Percentiles rank a stretch among this genome's conserved stretches.
Evolutionary conservation across 1,139 yeast genomes (phyloP).

Genomic region (Saccharomyces hybrid): DNA sequence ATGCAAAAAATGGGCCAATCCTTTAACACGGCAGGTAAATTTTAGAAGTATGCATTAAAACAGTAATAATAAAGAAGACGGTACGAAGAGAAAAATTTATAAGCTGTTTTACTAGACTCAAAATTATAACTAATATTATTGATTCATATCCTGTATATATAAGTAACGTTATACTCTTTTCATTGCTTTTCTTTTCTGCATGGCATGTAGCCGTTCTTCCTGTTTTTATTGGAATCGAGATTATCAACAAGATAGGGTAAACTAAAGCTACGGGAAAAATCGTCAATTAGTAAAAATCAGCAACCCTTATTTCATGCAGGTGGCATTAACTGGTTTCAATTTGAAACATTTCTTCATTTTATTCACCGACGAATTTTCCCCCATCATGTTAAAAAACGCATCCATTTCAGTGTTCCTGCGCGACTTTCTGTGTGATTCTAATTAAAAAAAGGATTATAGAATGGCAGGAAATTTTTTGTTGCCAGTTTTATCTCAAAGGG

Average conservation of each 20-base stretch:
- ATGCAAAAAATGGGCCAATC: constrained; percentile 67
- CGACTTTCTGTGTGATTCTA: background rate
- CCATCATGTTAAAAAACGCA: background rate
- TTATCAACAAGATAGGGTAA: background rate
- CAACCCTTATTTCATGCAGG: background rate
- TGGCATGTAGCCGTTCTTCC: background rate
- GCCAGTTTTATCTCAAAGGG: constrained; percentile 1
- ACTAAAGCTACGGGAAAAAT: background rate
- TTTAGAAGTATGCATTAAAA: constrained; percentile 10
- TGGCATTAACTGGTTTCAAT: background rate
- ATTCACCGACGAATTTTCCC: background rate
- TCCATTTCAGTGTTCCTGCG: background rate
- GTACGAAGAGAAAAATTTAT: background rate
- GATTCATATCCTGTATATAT: background rate
- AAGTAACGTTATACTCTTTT: background rate
- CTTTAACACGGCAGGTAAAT: constrained; percentile 33
- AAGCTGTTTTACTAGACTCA: constrained; percentile 1
- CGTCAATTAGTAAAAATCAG: background rate
- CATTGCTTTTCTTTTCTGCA: background rate
- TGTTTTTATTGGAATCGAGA: background rate
- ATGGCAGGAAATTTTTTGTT: constrained; percentile 4
- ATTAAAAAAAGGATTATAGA: background rate
- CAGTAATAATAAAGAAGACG: background rate
- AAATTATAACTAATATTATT: constrained; percentile 1
- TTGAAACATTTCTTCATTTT: background rate